phyloP scores from a whole-genome alignment of 495 filamentous ascomycete species.

The Penicillium odoratum region DNA sequence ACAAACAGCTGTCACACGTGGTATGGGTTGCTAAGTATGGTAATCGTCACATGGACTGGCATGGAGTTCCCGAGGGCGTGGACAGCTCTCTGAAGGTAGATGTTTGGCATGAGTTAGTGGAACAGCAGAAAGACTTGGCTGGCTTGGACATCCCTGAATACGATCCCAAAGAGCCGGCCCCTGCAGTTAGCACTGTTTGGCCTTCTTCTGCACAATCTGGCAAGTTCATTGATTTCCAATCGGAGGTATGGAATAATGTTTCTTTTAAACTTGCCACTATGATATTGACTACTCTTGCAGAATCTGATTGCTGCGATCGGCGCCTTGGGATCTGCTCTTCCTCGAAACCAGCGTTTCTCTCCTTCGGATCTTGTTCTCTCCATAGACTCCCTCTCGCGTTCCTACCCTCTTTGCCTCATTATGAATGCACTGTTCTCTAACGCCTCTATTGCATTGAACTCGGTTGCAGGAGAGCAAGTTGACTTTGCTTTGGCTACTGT shows the following conservation, averaged over 20 bases:
- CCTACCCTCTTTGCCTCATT: constrained; percentile 77
- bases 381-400: constrained; percentile 74
- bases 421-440: constrained; percentile 82
- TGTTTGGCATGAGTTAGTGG: constrained; percentile 84
- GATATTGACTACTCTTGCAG: constrained; percentile 27
- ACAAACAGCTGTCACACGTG: constrained; percentile 70
- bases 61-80: constrained; percentile 74
- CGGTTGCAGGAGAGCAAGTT: constrained; percentile 69
- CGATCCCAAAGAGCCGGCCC: constrained; percentile 51
- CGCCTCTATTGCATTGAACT: constrained; percentile 84
- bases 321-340: constrained; percentile 72
- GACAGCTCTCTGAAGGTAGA: constrained; percentile 70
- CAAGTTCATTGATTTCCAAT: constrained; percentile 74
- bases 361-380: constrained; percentile 83
- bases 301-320: constrained; percentile 81
- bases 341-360: constrained; percentile 67
- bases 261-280: background rate
- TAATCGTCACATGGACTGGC: constrained; percentile 89
- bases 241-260: constrained; percentile 48
- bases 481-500: constrained; percentile 71
- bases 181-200: constrained; percentile 61
- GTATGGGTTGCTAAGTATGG: constrained; percentile 93
- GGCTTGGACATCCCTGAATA: constrained; percentile 51
- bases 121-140: constrained; percentile 53
- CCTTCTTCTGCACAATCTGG: constrained; percentile 51